Conservation (phyloP, 2,329 filamentous ascomycete species). For the Neurospora sp. region DNA sequence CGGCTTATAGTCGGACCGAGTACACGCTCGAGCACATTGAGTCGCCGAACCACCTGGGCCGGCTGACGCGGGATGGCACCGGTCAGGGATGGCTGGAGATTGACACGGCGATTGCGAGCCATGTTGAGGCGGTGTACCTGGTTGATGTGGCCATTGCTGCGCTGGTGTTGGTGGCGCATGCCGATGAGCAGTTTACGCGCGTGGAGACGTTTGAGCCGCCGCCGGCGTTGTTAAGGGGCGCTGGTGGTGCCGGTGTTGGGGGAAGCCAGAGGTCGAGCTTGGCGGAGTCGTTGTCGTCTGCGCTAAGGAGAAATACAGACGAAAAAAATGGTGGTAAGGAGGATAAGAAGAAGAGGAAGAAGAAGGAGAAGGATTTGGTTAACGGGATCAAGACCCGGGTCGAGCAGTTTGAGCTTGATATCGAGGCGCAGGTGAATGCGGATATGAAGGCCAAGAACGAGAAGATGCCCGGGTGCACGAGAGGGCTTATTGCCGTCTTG, state of each 20-base stretch:
- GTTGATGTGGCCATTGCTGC: constrained; percentile 53
- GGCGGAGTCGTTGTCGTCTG: neutral
- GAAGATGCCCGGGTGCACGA: constrained; percentile 39
- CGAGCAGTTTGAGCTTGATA: constrained; percentile 50
- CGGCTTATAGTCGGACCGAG: constrained; percentile 50
- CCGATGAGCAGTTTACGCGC: constrained; percentile 41
- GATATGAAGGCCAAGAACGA: constrained; percentile 30
- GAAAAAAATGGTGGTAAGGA: constrained; percentile 21
- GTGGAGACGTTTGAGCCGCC: constrained; percentile 51
- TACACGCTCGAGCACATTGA: constrained; percentile 58
- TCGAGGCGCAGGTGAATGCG: constrained; percentile 50
- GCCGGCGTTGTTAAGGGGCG: constrained; percentile 25
- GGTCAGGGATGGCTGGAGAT: constrained; percentile 51
- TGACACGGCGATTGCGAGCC: constrained; percentile 48
- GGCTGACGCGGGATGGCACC: constrained; percentile 49
- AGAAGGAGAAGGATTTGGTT: constrained; percentile 10
- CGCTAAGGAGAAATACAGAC: constrained; percentile 16
- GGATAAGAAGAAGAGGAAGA: constrained; percentile 23
- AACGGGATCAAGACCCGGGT: constrained; percentile 25
- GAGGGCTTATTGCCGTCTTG: constrained; percentile 39
- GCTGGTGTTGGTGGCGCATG: constrained; percentile 46
- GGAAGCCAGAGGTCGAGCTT: constrained; percentile 13
- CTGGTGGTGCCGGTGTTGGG: constrained; percentile 17
- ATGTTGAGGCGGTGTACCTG: constrained; percentile 51
- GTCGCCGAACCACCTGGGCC: constrained; percentile 48